phyloP scores from a whole-genome alignment of 306 rosid genomes.

The Carpinus viminea region DNA sequence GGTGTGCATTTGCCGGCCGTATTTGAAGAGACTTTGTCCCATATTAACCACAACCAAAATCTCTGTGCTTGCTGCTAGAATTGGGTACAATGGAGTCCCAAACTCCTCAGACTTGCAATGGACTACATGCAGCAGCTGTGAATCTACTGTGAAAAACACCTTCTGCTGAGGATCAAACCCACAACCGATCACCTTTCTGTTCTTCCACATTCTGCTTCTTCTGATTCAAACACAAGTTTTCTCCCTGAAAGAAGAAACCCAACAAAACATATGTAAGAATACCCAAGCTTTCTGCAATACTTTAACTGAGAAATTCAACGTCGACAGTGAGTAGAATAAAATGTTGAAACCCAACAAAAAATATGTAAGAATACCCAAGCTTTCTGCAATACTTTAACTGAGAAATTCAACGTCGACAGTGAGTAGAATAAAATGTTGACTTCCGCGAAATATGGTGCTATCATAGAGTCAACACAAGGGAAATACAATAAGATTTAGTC shows the following conservation, averaged over 20 bases:
- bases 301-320: too few species aligned
- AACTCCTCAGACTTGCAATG: slow-evolving; percentile 76
- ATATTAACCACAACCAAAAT: slow-evolving; percentile 65
- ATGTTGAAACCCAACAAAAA: not conserved
- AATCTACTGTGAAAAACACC: slow-evolving; percentile 82
- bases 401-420: too few species aligned
- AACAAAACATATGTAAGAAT: not conserved
- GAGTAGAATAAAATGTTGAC: too few species aligned
- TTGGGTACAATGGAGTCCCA: slow-evolving; percentile 64
- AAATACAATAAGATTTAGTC: too few species aligned
- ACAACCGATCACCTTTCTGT: slow-evolving; percentile 75
- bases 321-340: too few species aligned
- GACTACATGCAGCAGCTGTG: slow-evolving; percentile 70
- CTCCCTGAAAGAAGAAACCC: slow-evolving; percentile 51
- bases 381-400: not conserved
- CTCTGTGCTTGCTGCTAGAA: slow-evolving; percentile 58
- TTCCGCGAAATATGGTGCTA: too few species aligned
- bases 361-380: not conserved
- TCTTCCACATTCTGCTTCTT: slow-evolving; percentile 68
- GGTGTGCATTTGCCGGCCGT: slow-evolving; percentile 72
- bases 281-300: not conserved
- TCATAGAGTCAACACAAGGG: too few species aligned
- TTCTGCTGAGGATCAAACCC: slow-evolving; percentile 75
- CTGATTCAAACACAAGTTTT: slow-evolving; percentile 61
- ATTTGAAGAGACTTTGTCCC: slow-evolving; percentile 80